Percentiles rank a stretch among this genome's conserved stretches.
Conservation (phyloP, 202 grass and related monocot genomes). For the Carex sylvatica region DNA sequence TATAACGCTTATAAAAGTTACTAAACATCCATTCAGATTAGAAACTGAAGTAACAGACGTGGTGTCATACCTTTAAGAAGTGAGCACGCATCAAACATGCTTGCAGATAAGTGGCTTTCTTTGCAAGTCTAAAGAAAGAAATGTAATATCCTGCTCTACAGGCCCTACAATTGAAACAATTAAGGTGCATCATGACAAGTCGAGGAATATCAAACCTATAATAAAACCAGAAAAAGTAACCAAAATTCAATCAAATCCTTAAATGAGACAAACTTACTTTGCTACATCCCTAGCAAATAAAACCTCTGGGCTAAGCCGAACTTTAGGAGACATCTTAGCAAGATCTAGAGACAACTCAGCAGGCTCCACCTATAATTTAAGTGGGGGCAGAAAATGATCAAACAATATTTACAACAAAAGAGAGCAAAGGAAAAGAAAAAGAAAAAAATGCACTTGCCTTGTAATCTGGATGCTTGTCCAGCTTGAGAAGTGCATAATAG, state of each 20-base stretch:
- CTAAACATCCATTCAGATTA: background rate
- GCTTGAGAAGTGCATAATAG: constrained; percentile 96
- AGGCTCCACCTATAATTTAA: constrained; percentile 68
- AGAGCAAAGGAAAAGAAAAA: background rate
- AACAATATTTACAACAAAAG: background rate
- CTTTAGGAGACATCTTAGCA: constrained; percentile 90
- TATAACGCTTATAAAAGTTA: background rate
- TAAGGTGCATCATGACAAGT: constrained; percentile 1
- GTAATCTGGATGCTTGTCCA: constrained; percentile 97
- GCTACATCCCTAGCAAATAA: constrained; percentile 87
- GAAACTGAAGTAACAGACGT: background rate
- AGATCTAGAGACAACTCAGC: constrained; percentile 82
- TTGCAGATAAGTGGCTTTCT: constrained; percentile 84
- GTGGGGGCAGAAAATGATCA: constrained; percentile 34
- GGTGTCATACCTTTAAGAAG: constrained; percentile 70
- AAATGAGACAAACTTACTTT: constrained; percentile 42
- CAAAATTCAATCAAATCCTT: background rate
- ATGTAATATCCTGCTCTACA: constrained; percentile 84
- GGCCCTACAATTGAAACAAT: constrained; percentile 52
- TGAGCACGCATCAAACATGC: constrained; percentile 97
- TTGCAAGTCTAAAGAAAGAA: constrained; percentile 87
- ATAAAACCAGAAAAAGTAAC: background rate
- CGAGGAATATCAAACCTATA: constrained; percentile 14
- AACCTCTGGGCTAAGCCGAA: constrained; percentile 67
- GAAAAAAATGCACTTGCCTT: constrained; percentile 40